Percentiles rank a stretch among this genome's conserved stretches.
Evolutionary conservation across 345 rosid genomes (phyloP).

Genomic region (Lepidium sativum): DNA sequence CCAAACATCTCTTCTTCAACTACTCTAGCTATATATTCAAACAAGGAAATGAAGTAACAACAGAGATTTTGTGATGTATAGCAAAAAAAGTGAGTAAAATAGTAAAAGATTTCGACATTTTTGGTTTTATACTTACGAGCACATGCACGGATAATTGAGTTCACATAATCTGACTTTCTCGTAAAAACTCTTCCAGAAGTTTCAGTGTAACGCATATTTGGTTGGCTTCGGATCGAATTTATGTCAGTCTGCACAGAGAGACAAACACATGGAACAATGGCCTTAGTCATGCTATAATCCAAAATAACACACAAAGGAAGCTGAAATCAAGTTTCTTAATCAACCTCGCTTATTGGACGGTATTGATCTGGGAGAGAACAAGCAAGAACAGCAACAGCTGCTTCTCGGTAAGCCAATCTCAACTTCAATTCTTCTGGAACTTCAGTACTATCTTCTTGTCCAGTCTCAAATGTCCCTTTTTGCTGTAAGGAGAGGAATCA

Average conservation of each 20-base stretch:
- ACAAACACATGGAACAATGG: constrained; percentile 1
- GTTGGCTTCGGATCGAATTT: constrained; percentile 63
- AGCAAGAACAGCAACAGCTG: constrained; percentile 88
- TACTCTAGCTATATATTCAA: constrained; percentile 68
- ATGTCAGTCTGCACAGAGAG: constrained; percentile 64
- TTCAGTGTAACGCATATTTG: constrained; percentile 63
- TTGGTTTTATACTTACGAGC: constrained; percentile 57
- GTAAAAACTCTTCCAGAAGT: constrained; percentile 56
- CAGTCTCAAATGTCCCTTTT: constrained; percentile 92
- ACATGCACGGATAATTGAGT: constrained; percentile 72
- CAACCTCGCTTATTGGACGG: constrained; percentile 70
- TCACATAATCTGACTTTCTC: constrained; percentile 72
- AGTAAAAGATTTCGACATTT: not conserved
- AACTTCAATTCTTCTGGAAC: constrained; percentile 76
- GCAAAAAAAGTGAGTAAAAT: not conserved
- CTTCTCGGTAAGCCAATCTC: constrained; percentile 91
- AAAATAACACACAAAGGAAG: not conserved
- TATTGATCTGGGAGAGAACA: constrained; percentile 81
- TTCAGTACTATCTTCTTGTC: constrained; percentile 83
- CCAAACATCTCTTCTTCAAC: constrained; percentile 97
- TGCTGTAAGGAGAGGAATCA: constrained; percentile 43
- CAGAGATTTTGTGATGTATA: not conserved
- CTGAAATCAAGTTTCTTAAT: not conserved
- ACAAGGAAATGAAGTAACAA: constrained; percentile 18
- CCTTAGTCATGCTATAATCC: not conserved